phyloP scores from a whole-genome alignment of 2,329 filamentous ascomycete species.

The Botryotinia globosa region DNA sequence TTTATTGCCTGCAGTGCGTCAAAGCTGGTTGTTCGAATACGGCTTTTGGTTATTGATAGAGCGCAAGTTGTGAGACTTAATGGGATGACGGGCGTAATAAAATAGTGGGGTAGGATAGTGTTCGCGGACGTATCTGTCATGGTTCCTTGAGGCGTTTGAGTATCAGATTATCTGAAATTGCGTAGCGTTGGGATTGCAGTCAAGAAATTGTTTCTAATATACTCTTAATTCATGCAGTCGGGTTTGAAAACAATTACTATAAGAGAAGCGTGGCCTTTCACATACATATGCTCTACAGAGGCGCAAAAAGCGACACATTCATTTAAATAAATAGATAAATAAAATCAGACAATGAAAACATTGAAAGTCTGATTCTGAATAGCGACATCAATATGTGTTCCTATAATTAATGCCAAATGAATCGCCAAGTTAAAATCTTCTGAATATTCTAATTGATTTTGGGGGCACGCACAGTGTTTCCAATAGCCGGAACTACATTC shows the following conservation, averaged over 20 bases:
- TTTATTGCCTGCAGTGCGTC: conserved; percentile 11
- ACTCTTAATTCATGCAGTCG: conserved; percentile 10
- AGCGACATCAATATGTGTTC: background rate
- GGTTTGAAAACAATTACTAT: background rate
- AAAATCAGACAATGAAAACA: background rate
- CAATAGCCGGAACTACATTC: background rate
- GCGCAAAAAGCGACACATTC: background rate
- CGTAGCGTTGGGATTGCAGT: conserved; percentile 9
- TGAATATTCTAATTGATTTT: background rate
- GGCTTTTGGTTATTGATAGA: conserved; percentile 10
- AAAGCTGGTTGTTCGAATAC: conserved; percentile 6
- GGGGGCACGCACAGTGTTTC: background rate
- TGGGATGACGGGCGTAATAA: background rate
- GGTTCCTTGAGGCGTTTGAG: background rate
- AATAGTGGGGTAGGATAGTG: background rate
- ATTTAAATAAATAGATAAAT: background rate
- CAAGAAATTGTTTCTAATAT: conserved; percentile 3
- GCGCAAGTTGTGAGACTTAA: background rate
- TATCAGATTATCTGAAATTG: background rate
- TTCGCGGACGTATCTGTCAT: background rate
- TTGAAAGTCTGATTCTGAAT: background rate
- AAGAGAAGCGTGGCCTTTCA: background rate
- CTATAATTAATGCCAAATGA: background rate
- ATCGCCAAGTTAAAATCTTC: background rate
- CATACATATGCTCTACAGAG: background rate